A percentile compares a stretch with the other conserved stretches of the same genome.
These are phyloP conservation scores for Nicotiana tabacum DNA, from an alignment of 257 asterid species.

Conservation along the genomic window DNA sequence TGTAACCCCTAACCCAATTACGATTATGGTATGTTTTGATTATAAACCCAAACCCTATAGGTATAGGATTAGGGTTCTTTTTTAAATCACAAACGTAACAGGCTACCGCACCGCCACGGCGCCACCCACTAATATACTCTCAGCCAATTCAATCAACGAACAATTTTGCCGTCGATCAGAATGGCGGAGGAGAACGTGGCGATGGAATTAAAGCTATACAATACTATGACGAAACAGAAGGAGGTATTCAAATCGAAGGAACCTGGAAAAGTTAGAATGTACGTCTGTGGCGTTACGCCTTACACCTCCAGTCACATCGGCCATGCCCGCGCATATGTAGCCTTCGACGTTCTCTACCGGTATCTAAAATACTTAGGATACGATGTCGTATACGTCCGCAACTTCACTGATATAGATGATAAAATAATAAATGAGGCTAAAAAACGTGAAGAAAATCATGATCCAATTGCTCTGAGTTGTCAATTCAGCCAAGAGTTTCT, in stretches of 20 bases:
- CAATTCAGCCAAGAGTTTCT: constrained; percentile 65
- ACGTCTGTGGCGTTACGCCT: constrained; percentile 69
- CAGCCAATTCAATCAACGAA: neutral
- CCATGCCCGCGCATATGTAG: constrained; percentile 22
- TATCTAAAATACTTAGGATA: constrained; percentile 55
- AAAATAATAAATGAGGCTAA: constrained; percentile 67
- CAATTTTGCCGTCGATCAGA: neutral
- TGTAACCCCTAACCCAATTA: too few relatives aligned
- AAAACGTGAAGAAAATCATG: constrained; percentile 39
- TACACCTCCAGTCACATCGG: constrained; percentile 71
- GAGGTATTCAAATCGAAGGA: constrained; percentile 45
- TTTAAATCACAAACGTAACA: too few relatives aligned
- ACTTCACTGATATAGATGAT: constrained; percentile 80
- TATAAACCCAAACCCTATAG: too few relatives aligned
- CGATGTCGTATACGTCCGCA: constrained; percentile 68
- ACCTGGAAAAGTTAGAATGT: constrained; percentile 60
- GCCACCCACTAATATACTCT: neutral
- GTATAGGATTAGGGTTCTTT: too few relatives aligned
- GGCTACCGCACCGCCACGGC: neutral
- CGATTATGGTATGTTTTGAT: too few relatives aligned
- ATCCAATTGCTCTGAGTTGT: constrained; percentile 51
- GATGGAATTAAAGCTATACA: constrained; percentile 45
- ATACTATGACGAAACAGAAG: constrained; percentile 53
- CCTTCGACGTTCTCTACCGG: constrained; percentile 71
- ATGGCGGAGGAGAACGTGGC: constrained; percentile 13